phyloP scores from a whole-genome alignment of 2,329 filamentous ascomycete species.

The Penicillium frequentans region DNA sequence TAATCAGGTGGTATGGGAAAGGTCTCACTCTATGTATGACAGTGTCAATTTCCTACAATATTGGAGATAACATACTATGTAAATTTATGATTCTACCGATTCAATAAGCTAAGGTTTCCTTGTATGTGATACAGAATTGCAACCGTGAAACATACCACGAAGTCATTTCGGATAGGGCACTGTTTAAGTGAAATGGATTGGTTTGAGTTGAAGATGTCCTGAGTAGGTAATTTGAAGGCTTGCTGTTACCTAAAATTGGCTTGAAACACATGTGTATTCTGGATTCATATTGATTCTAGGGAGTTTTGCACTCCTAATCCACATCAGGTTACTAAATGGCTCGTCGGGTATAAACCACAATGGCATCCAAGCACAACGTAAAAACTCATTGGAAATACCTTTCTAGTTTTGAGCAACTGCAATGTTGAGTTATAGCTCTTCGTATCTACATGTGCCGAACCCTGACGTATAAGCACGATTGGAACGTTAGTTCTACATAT shows the following conservation, averaged over 20 bases:
- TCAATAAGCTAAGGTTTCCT: not conserved
- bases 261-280: not conserved
- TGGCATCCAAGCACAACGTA: not conserved
- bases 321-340: not conserved
- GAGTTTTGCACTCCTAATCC: not conserved
- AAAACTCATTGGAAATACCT: not conserved
- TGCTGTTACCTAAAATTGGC: not conserved
- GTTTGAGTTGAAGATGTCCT: too few species aligned
- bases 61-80: not conserved
- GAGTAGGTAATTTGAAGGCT: not conserved
- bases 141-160: not conserved
- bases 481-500: not conserved
- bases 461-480: not conserved
- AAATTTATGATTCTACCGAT: not conserved
- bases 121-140: not conserved
- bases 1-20: not conserved
- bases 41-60: not conserved
- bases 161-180: not conserved
- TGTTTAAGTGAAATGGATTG: not conserved
- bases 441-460: not conserved
- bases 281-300: not conserved
- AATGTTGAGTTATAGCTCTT: too few species aligned
- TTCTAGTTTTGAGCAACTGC: not conserved
- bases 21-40: not conserved
- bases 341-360: not conserved